Evolutionary conservation across 202 grass and related monocot species (phyloP), one percentile per base, ranked within the genome.

Genomic region (Schoenoplectus triqueter): DNA sequence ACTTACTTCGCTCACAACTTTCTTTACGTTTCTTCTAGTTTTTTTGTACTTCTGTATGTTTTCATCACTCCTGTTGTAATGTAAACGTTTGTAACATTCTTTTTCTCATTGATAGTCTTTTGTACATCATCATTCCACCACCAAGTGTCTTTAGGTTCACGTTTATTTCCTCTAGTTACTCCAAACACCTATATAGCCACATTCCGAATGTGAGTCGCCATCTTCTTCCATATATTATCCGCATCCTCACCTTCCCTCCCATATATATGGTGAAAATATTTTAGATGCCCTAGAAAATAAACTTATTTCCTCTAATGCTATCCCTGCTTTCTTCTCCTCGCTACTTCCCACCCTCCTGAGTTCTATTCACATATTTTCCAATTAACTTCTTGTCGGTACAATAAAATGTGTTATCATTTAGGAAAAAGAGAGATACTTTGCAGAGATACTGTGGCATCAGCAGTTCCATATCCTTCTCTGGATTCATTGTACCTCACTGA

Each of bases 381-480:
- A 46, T 47, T 1, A 47, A 71, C 48, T 48, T 71, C 15, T 54
- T 75, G 74, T 17, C 41, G 14, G 17, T 78, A n/a, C 1, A 17
- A 78, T 44, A 78, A 60, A 31, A 41, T 60, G 0, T 2, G 7
- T 78, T 17, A 59, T 42, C 13, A 60, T 78, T 42, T 60, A 42
- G 31, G 21, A 78, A 42, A 22, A 78, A 59, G 74, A 60, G 31
- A 60, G 76, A 88, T 94, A 95, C 95, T 94, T 93, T 92, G 85
- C 67, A 94, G 86, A 79, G 93, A 98, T 72, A 95, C 73, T 44
- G 84, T 88, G 64, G 89, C 88, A 88, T 98, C 95, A 65, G 91
- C 94, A 40, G 83, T 80, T 80, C 80, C 90, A 87, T 91, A 98
- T 66, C 92, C 89, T 80, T 85, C 89, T 91, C 88, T 94, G 14